A percentile compares a stretch with the other conserved stretches of the same genome.
Conservation (phyloP, 352 stramenopile species). For the Phytophthora sojae region DNA sequence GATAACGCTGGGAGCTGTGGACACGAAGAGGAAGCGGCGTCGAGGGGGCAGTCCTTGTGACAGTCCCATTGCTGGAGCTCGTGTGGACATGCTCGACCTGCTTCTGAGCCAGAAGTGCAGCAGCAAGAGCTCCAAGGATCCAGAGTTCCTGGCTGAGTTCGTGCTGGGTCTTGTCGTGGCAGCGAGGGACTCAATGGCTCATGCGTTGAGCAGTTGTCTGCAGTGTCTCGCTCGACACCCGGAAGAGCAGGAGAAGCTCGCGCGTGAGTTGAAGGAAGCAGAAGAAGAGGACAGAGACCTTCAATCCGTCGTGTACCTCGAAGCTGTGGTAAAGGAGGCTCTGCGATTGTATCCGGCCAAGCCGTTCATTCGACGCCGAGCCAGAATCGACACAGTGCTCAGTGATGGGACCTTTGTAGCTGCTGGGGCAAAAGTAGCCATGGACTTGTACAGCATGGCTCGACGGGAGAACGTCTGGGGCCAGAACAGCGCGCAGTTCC, state of each 20-base stretch:
- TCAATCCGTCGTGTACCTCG: constrained; percentile 42
- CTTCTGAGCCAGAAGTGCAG: constrained; percentile 28
- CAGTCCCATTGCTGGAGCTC: constrained; percentile 17
- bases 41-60: constrained; percentile 4
- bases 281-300: constrained; percentile 23
- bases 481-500: constrained; percentile 49
- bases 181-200: constrained; percentile 70
- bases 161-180: constrained; percentile 76
- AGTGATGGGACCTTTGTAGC: constrained; percentile 65
- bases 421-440: constrained; percentile 49
- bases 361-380: constrained; percentile 40
- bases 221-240: constrained; percentile 62
- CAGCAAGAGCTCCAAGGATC: constrained; percentile 24
- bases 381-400: constrained; percentile 56
- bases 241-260: constrained; percentile 59
- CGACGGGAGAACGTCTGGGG: constrained; percentile 58
- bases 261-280: constrained; percentile 17
- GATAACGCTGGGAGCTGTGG: constrained; percentile 27
- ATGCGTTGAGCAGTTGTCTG: constrained; percentile 66
- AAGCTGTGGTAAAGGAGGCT: constrained; percentile 65
- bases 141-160: constrained; percentile 61
- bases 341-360: constrained; percentile 61
- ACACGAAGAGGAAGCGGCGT: constrained; percentile 16
- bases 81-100: constrained; percentile 30
- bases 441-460: constrained; percentile 60